A percentile compares a stretch with the other conserved stretches of the same genome.
Evolutionary conservation across 345 rosid genomes (phyloP).

Genomic region (Hibiscus syriacus): DNA sequence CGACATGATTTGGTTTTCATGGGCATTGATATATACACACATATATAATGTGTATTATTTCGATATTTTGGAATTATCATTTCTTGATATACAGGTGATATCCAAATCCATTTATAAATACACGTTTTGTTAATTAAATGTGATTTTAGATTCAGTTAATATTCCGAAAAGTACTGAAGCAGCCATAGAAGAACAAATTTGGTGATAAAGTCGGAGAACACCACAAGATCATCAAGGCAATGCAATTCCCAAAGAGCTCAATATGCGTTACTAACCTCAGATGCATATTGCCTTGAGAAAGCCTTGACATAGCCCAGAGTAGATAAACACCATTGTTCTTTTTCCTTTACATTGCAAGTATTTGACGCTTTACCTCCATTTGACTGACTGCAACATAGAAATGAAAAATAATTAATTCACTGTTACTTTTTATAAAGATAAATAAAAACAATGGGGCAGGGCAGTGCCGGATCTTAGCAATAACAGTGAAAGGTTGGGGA

Average conservation of each 20-base stretch:
- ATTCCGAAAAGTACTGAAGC: background rate
- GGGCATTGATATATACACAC: too few relatives aligned
- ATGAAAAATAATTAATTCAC: background rate
- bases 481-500: background rate
- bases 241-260: background rate
- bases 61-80: too few relatives aligned
- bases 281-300: conserved; percentile 83
- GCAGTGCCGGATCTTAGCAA: too few relatives aligned
- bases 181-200: too few relatives aligned
- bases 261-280: conserved; percentile 51
- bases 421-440: background rate
- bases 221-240: background rate
- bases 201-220: too few relatives aligned
- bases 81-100: too few relatives aligned
- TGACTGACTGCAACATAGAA: conserved; percentile 31
- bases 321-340: conserved; percentile 88
- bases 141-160: background rate
- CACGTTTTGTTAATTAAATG: background rate
- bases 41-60: too few relatives aligned
- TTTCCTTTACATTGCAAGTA: conserved; percentile 54
- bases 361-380: conserved; percentile 34
- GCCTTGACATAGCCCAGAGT: conserved; percentile 87
- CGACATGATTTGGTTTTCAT: background rate
- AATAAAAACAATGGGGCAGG: background rate
- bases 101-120: too few relatives aligned